Percentiles rank a stretch among this genome's conserved stretches.
phyloP scores from a whole-genome alignment of 2,329 filamentous ascomycete species.

The Scolecobasidium constrictum region DNA sequence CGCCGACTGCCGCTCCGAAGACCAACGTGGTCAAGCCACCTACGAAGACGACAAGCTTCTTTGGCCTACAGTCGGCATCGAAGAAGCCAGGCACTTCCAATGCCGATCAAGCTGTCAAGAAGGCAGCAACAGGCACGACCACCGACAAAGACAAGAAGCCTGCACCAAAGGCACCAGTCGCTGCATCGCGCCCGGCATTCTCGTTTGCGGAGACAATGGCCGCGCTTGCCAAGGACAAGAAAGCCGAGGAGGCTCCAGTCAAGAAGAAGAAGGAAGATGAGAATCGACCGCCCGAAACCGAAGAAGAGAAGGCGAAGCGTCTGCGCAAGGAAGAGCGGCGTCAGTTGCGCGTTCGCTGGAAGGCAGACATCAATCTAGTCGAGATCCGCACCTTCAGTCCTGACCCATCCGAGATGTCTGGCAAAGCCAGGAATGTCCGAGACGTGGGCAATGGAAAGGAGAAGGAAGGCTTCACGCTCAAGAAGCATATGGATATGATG shows the following conservation, averaged over 20 bases:
- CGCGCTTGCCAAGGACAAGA: constrained; percentile 29
- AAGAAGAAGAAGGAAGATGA: constrained; percentile 46
- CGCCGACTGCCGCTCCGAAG: constrained; percentile 19
- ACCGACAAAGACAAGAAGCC: constrained; percentile 19
- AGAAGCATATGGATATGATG: constrained; percentile 53
- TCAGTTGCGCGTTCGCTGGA: constrained; percentile 61
- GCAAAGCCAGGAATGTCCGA: constrained; percentile 55
- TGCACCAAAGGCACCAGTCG: constrained; percentile 12
- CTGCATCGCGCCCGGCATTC: constrained; percentile 21
- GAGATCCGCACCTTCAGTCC: constrained; percentile 61
- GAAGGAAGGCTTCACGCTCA: constrained; percentile 46
- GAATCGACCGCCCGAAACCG: constrained; percentile 46
- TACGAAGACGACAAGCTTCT: constrained; percentile 35
- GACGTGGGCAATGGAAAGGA: constrained; percentile 59
- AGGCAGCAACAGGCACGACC: constrained; percentile 12
- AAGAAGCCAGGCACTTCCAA: constrained; percentile 28
- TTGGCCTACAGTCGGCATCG: constrained; percentile 33
- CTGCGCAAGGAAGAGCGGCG: constrained; percentile 62
- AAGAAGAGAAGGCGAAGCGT: constrained; percentile 55
- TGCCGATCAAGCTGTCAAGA: constrained; percentile 14
- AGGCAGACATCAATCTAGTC: constrained; percentile 54
- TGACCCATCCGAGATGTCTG: constrained; percentile 59
- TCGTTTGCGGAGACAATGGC: constrained; percentile 30
- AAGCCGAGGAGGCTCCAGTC: constrained; percentile 35
- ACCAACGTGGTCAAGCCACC: constrained; percentile 16